Conservation (phyloP, 1,284 basidiomycete species). For the Mixia osmundae region DNA sequence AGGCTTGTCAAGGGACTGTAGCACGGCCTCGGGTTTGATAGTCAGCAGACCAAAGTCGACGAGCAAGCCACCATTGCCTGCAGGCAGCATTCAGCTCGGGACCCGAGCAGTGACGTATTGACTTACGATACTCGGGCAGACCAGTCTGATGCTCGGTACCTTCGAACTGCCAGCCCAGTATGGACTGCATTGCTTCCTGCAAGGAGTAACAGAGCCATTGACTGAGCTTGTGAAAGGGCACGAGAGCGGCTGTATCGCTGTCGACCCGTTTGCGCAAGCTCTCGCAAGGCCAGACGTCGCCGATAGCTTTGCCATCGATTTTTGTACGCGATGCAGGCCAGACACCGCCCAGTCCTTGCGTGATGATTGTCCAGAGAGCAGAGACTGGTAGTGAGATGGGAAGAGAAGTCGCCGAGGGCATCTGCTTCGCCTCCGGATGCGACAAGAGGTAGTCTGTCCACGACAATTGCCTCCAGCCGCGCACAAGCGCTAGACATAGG, state of each 20-base stretch:
- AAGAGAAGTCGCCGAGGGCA: slow-evolving; percentile 33
- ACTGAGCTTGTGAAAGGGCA: slow-evolving; percentile 87
- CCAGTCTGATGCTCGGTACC: slow-evolving; percentile 58
- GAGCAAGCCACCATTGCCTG: slow-evolving; percentile 42
- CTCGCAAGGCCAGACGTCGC: slow-evolving; percentile 68
- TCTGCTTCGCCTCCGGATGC: slow-evolving; percentile 20
- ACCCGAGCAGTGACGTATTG: neutral
- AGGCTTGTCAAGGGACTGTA: slow-evolving; percentile 10
- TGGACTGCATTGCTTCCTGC: slow-evolving; percentile 26
- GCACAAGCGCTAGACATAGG: neutral
- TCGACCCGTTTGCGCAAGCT: slow-evolving; percentile 9
- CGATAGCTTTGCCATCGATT: slow-evolving; percentile 41
- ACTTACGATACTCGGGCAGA: slow-evolving; percentile 64
- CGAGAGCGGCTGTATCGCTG: slow-evolving; percentile 35
- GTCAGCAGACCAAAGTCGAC: slow-evolving; percentile 57
- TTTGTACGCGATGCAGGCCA: slow-evolving; percentile 62
- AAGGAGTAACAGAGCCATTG: slow-evolving; percentile 36
- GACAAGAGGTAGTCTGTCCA: slow-evolving; percentile 38
- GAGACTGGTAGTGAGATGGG: slow-evolving; percentile 16
- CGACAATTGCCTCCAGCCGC: neutral
- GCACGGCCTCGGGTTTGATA: slow-evolving; percentile 28
- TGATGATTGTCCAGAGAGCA: slow-evolving; percentile 55
- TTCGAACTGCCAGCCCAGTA: slow-evolving; percentile 50
- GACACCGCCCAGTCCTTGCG: slow-evolving; percentile 59
- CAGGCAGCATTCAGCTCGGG: neutral